Evolutionary conservation across 2,329 filamentous ascomycete genomes (phyloP), one percentile per base, ranked within the genome.

Genomic region (Ceratocystis ficicola): DNA sequence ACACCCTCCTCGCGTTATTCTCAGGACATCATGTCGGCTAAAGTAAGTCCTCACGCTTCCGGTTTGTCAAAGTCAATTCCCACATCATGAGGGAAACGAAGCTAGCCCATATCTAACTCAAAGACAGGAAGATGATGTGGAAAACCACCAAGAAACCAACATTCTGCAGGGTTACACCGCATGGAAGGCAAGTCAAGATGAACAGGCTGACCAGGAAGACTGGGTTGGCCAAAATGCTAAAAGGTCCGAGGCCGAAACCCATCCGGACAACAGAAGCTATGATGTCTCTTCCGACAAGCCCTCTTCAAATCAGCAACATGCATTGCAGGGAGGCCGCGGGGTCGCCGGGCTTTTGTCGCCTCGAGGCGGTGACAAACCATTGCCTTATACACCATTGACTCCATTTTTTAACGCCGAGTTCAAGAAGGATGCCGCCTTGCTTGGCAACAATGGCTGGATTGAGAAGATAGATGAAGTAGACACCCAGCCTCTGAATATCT

Each of bases 381-480:
- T 64, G 36, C 48, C 52, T 8, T 80, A 76, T 67, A 80, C 77
- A 2, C 79, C 78, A 0, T 71, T 80, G 1, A 73, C 75, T 5
- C 72, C 78, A 0, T 77, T 78, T 62, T 77, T 80, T 64, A 73
- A 75, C 36, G 75, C 77, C 1, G 70, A 71, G 4, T 69, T 70
- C 50, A 79, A 76, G 68, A 77, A 73, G 62, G 76, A 77, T 46
- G 84, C 84, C 74, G 78, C 74, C 2, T 72, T 85, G 71, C 79
- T 84, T 66, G 82, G 82, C 2, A 73, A 79, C 2, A 78, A 81
- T 61, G 83, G 83, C 25, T 85, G 82, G 82, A 76, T 84, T 1
- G 81, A 83, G 70, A 76, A 76, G 17, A 79, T 75, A 1, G 73
- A 72, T 5, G 67, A 66, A 12, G 44, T 22, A 8, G 44, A 50